Conservation (phyloP, 169 alveolate genomes). For the Fabrea salina region DNA sequence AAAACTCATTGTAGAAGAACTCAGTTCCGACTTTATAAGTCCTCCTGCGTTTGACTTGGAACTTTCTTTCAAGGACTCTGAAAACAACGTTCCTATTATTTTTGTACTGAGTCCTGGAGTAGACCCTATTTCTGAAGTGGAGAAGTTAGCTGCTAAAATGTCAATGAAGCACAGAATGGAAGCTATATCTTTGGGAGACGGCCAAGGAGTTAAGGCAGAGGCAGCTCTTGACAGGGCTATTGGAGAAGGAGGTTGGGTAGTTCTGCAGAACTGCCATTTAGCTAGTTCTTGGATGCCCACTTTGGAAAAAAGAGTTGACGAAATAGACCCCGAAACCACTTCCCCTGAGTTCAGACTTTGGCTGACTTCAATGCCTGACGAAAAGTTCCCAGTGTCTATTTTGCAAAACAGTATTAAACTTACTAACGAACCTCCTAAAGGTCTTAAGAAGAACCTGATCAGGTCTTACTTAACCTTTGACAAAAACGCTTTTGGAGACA, state of each 20-base stretch:
- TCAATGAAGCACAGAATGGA: conserved; percentile 62
- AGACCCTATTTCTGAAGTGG: conserved; percentile 83
- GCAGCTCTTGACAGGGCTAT: conserved; percentile 74
- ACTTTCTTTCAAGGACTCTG: conserved; percentile 74
- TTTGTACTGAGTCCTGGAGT: conserved; percentile 88
- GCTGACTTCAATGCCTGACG: conserved; percentile 84
- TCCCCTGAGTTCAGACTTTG: conserved; percentile 85
- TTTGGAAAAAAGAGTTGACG: conserved; percentile 79
- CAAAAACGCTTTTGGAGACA: conserved; percentile 69
- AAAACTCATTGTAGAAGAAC: conserved; percentile 67
- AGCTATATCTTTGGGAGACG: conserved; percentile 82
- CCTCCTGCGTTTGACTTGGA: conserved; percentile 83
- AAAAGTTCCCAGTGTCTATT: conserved; percentile 78
- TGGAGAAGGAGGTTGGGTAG: conserved; percentile 82
- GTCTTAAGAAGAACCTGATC: conserved; percentile 84
- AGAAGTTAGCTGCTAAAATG: conserved; percentile 69
- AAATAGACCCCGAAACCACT: conserved; percentile 59
- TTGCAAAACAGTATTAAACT: conserved; percentile 89
- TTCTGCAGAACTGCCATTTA: conserved; percentile 80
- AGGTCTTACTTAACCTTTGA: conserved; percentile 65
- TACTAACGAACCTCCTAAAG: conserved; percentile 94
- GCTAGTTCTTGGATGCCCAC: conserved; percentile 85
- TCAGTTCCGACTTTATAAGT: conserved; percentile 71
- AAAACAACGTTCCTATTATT: conserved; percentile 72
- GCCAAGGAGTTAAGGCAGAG: conserved; percentile 77